Evolutionary conservation across 106 monocot species (phyloP), one percentile per base, ranked within the genome.

Genomic region (Dactylorhiza incarnata): DNA sequence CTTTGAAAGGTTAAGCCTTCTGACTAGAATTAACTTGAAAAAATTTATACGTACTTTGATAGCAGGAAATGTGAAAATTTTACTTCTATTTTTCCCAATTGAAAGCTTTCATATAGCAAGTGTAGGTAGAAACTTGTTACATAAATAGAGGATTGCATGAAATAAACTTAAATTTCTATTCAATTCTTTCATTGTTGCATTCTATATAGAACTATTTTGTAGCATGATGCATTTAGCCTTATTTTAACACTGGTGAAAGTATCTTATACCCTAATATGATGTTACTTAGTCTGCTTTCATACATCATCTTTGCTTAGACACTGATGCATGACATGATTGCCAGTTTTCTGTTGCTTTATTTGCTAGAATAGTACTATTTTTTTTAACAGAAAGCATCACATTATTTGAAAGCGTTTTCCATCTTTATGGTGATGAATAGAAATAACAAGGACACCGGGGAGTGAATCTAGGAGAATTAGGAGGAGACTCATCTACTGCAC

Each of bases 1-100:
- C 97, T 55, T 83, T 97, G 75, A 89, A 91, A 97, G 97, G 97
- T 97, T 79, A 72, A 73, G 68, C 74, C 74, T 54, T 83, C 77
- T 37, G 19, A 66, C 45, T 69, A 45, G 6, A 66, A 46, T 65
- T 65, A 10, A 65, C 23, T 24, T 65, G 5, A 65, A 19, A 3
- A 26, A 65, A 25, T 65, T 65, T 26, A 65, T 65, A 0, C 3
- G 26, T 12, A 29, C 65, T 11, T 65, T 65, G 4, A 25, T 11
- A 26, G 26, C 26, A 5, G 26, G 12, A 29, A 11, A 19, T 25
- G 11, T 29, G 65, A 23, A 25, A 25, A 29, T 65, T 65, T 65
- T 51, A 51, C 51, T 51, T 11, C 26, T 13, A 29, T 11, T 3
- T 65, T 65, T 37, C 11, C 5, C 29, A 65, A 14, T 29, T 65